A percentile compares a stretch with the other conserved stretches of the same genome.
Evolutionary conservation across 805 yeast species (phyloP).

Genomic region (Blastobotrys peoriensis): DNA sequence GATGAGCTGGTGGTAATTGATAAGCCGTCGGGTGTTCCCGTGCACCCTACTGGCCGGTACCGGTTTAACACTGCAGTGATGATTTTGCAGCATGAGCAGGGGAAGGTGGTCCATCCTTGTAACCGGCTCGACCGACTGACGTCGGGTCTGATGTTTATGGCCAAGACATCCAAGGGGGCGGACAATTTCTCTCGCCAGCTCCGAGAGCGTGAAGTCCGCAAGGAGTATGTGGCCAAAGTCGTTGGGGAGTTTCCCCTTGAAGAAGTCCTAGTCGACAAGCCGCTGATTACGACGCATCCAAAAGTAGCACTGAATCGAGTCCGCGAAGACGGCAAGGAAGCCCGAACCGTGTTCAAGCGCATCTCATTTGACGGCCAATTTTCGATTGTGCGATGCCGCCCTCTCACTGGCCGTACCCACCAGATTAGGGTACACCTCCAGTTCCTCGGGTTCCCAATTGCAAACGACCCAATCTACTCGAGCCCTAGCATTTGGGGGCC

Average conservation of each 20-base stretch:
- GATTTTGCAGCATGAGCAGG: constrained; percentile 65
- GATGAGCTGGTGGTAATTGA: constrained; percentile 78
- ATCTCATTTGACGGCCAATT: constrained; percentile 62
- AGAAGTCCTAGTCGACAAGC: constrained; percentile 54
- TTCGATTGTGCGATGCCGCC: constrained; percentile 75
- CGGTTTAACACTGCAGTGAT: constrained; percentile 77
- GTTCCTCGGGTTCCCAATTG: constrained; percentile 81
- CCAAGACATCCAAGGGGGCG: constrained; percentile 74
- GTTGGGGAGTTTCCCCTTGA: constrained; percentile 76
- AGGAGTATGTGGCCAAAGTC: constrained; percentile 84
- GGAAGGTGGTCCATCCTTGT: constrained; percentile 70
- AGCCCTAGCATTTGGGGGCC: constrained; percentile 77
- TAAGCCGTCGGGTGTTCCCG: constrained; percentile 94
- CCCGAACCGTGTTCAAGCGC: constrained; percentile 64
- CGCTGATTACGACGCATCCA: constrained; percentile 67
- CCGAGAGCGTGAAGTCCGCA: constrained; percentile 64
- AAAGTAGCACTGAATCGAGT: constrained; percentile 60
- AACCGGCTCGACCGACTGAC: constrained; percentile 87
- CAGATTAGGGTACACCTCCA: constrained; percentile 93
- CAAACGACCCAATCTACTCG: constrained; percentile 88
- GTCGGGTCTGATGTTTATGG: constrained; percentile 88
- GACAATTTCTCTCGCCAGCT: constrained; percentile 64
- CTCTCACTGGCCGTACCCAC: constrained; percentile 90
- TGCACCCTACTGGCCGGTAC: constrained; percentile 84
- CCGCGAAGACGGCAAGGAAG: constrained; percentile 60